Evolutionary conservation across 495 filamentous ascomycete genomes (phyloP).

Genomic region (Tirmania nivea): DNA sequence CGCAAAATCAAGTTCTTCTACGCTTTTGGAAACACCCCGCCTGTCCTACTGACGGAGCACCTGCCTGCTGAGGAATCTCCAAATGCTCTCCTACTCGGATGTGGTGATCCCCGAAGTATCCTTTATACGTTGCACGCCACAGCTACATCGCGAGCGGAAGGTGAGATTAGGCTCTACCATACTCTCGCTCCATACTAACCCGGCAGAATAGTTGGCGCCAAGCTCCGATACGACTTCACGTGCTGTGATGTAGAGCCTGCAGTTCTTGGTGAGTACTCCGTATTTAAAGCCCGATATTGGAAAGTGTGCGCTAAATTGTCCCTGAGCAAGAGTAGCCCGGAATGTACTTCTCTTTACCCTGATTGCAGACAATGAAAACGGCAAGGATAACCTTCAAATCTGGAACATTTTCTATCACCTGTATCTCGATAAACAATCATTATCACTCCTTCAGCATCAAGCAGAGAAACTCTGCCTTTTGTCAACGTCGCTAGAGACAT

Average conservation of each 20-base stretch:
- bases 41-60: slow-evolving; percentile 26
- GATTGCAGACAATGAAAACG: slow-evolving; percentile 20
- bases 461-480: slow-evolving; percentile 18
- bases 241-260: slow-evolving; percentile 30
- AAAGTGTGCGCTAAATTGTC: neutral
- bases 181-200: slow-evolving; percentile 2
- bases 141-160: too few relatives aligned
- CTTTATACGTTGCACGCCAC: slow-evolving; percentile 23
- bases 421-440: slow-evolving; percentile 23
- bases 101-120: slow-evolving; percentile 31
- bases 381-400: slow-evolving; percentile 13
- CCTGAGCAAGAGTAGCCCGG: slow-evolving; percentile 22
- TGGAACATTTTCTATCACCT: slow-evolving; percentile 38
- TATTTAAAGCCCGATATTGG: neutral
- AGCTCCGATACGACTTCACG: slow-evolving; percentile 20
- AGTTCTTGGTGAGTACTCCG: slow-evolving; percentile 24
- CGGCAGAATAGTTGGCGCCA: neutral
- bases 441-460: slow-evolving; percentile 12
- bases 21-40: slow-evolving; percentile 30
- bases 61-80: slow-evolving; percentile 27
- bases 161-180: slow-evolving; percentile 6
- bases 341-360: slow-evolving; percentile 31
- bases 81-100: slow-evolving; percentile 29
- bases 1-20: slow-evolving; percentile 19
- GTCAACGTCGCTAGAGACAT: slow-evolving; percentile 15